Base-by-base conservation (phyloP, 169 alveolate species). In the Perkinsus marinus region DNA sequence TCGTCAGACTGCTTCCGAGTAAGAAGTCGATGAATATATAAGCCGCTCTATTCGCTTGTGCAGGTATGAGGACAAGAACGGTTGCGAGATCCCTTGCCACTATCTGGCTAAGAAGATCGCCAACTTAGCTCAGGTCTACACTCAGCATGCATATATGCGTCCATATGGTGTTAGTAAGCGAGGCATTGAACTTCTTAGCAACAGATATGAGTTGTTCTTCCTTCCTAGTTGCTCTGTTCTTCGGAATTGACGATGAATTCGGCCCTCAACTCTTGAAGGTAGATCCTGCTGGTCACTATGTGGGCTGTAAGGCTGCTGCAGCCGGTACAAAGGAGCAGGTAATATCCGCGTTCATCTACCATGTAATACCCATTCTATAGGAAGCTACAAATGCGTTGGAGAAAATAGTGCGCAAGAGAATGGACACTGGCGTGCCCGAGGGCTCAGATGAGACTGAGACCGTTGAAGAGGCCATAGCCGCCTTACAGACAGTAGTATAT, bases 121-220 rank as follows among this genome's bases (percentile, higher is more conserved):
- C 39, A 98, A 98, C 93, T 94, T 96, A 89, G 97, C 96, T 91
- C 99, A 98, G 94, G 95, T 98, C 37, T 98, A 95, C 94, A 98
- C 99, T 39, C 99, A 98, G 94, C 97, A 97, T 93, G 99, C 99
- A 79, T 98, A 97, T 93, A 97, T 97, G 99, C 95, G 99, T 47
- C 96, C 97, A 43, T 97, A 96, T 91, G 98, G 98, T 91, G 96
- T 97, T 95, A 95, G 98, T 96, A 96, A 92, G 98, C n/a, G n/a
- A n/a, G n/a, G n/a, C n/a, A n/a, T n/a, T n/a, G n/a, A n/a, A n/a
- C n/a, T n/a, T n/a, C n/a, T n/a, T n/a, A n/a, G n/a, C n/a, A n/a
- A n/a, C n/a, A n/a, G n/a, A n/a, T n/a, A n/a, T n/a, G n/a, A n/a
- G n/a, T n/a, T n/a, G n/a, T n/a, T 89, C 7, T n/a, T 30, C 0